Evolutionary conservation across 352 stramenopile species (phyloP).

Genomic region (Phytophthora fragariaefolia): DNA sequence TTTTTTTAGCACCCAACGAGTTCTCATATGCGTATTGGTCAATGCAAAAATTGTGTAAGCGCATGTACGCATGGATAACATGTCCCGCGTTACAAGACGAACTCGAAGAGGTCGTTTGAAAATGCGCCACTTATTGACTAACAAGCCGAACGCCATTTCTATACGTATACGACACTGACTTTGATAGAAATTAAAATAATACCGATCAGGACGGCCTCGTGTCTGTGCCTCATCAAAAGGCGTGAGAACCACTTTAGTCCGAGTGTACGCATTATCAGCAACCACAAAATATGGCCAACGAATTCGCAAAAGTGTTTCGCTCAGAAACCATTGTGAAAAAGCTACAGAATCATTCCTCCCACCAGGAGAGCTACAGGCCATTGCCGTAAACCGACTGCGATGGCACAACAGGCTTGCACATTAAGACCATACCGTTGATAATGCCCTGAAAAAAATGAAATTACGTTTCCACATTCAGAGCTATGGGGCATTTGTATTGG

Average conservation of each 20-base stretch:
- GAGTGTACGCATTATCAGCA: neutral
- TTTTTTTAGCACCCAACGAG: neutral
- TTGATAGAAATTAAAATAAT: neutral
- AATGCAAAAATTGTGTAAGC: neutral
- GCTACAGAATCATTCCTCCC: neutral
- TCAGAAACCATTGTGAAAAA: neutral
- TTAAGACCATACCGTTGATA: neutral
- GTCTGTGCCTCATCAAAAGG: neutral
- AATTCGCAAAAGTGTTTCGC: neutral
- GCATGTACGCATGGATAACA: neutral
- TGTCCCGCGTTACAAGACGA: neutral
- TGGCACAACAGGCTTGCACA: neutral
- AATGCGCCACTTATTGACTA: neutral
- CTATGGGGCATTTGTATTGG: neutral
- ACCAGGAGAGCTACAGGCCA: neutral
- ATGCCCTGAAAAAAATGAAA: neutral
- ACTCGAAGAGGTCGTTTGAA: neutral
- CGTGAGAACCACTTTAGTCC: neutral
- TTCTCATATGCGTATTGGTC: neutral
- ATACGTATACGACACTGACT: neutral
- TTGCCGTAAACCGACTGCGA: neutral
- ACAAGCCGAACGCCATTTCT: neutral
- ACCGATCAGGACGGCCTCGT: neutral
- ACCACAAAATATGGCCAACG: neutral
- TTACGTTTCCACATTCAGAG: neutral